phyloP scores from a whole-genome alignment of 208 protist species.

The Leishmania lainsoni region DNA sequence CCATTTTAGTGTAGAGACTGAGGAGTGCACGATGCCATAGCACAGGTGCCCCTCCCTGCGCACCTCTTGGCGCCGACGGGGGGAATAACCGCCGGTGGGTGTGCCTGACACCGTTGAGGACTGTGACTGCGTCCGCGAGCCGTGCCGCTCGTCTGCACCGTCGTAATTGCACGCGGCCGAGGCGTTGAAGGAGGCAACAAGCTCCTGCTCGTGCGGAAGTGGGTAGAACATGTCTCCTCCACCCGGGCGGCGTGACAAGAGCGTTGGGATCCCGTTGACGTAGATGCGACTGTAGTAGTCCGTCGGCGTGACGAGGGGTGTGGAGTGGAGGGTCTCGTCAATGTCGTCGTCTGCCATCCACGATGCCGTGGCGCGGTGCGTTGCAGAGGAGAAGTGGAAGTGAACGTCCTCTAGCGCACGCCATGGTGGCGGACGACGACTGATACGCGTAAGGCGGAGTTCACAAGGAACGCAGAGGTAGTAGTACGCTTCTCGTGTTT shows the following conservation, averaged over 20 bases:
- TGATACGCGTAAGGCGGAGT: constrained; percentile 56
- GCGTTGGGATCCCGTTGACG: constrained; percentile 77
- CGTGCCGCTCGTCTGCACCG: neutral
- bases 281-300: constrained; percentile 64
- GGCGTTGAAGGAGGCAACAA: constrained; percentile 15
- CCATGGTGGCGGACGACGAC: constrained; percentile 37
- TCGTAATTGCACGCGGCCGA: neutral
- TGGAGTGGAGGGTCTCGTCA: constrained; percentile 57
- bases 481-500: constrained; percentile 69
- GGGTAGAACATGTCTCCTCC: constrained; percentile 89
- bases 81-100: constrained; percentile 9
- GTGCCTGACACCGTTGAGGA: neutral
- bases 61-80: neutral
- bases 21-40: constrained; percentile 23
- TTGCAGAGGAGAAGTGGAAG: constrained; percentile 80
- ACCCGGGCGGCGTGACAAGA: constrained; percentile 72
- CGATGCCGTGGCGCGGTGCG: constrained; percentile 66
- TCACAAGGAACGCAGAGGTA: constrained; percentile 89
- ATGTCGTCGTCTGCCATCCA: constrained; percentile 81
- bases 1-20: constrained; percentile 16
- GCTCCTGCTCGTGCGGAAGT: constrained; percentile 64
- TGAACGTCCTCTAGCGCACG: constrained; percentile 81
- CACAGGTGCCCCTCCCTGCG: constrained; percentile 14
- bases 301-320: constrained; percentile 24
- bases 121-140: neutral